phyloP scores from a whole-genome alignment of 805 yeast species.

The Hanseniaspora lachancei region DNA sequence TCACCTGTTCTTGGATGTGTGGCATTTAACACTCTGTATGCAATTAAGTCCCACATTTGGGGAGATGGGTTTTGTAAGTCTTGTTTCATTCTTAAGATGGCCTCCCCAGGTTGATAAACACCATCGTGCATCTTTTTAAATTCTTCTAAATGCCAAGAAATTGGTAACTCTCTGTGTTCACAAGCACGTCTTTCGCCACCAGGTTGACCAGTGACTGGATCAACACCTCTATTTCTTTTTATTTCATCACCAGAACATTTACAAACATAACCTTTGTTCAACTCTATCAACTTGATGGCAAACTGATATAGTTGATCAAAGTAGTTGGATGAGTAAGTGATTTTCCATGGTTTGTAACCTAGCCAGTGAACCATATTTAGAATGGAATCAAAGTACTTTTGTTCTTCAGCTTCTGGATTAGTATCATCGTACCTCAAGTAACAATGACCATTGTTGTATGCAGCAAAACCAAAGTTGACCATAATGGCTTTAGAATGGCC shows the following conservation, averaged over 20 bases:
- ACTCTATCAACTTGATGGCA: slow-evolving; percentile 66
- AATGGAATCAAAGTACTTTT: slow-evolving; percentile 73
- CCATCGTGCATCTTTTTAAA: slow-evolving; percentile 92
- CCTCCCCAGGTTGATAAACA: slow-evolving; percentile 74
- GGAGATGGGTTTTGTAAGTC: slow-evolving; percentile 83
- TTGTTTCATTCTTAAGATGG: slow-evolving; percentile 93
- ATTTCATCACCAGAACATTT: slow-evolving; percentile 88
- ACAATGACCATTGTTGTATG: slow-evolving; percentile 72
- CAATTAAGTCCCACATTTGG: slow-evolving; percentile 99
- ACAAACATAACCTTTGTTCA: slow-evolving; percentile 77
- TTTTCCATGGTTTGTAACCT: slow-evolving; percentile 86
- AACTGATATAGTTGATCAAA: slow-evolving; percentile 77
- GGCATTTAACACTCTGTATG: slow-evolving; percentile 85
- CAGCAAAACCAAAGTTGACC: slow-evolving; percentile 96
- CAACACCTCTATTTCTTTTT: slow-evolving; percentile 77
- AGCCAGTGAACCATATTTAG: slow-evolving; percentile 80
- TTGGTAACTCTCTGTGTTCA: slow-evolving; percentile 53
- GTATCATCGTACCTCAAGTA: slow-evolving; percentile 93
- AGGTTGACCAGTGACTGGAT: slow-evolving; percentile 68
- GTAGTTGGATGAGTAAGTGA: slow-evolving; percentile 92
- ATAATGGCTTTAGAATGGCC: slow-evolving; percentile 97
- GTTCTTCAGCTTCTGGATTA: slow-evolving; percentile 97
- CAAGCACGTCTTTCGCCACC: slow-evolving; percentile 89
- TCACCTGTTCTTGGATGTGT: slow-evolving; percentile 94
- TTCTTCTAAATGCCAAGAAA: slow-evolving; percentile 63